Evolutionary conservation across 805 yeast genomes (phyloP).

Genomic region (Barnettozyma californica): DNA sequence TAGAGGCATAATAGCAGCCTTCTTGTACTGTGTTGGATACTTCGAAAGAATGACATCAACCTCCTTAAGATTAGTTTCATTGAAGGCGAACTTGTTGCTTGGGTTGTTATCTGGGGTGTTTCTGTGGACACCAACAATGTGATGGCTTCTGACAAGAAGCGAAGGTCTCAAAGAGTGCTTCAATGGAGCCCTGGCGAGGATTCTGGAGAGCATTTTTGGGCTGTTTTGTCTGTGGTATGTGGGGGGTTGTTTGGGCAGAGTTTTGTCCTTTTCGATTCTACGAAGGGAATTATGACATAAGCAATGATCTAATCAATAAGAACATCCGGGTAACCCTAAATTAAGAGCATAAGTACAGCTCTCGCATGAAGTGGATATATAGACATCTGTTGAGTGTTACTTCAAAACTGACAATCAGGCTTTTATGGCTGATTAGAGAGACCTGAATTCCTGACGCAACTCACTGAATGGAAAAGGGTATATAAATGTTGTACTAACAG

Average conservation of each 20-base stretch:
- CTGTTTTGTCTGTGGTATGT: not conserved
- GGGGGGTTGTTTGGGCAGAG: not conserved
- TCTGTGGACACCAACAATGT: conserved; percentile 52
- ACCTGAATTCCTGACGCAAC: too few species aligned
- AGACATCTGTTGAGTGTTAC: too few species aligned
- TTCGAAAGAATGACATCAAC: conserved; percentile 73
- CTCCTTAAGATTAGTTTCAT: conserved; percentile 53
- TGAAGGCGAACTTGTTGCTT: conserved; percentile 66
- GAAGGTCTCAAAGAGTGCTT: not conserved
- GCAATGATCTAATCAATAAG: not conserved
- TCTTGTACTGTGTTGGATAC: conserved; percentile 83
- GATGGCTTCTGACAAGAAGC: conserved; percentile 9
- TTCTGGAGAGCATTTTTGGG: conserved; percentile 2
- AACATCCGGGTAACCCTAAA: too few species aligned
- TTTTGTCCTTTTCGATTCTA: not conserved
- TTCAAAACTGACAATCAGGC: too few species aligned
- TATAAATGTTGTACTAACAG: too few species aligned
- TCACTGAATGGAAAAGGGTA: too few species aligned
- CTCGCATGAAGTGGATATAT: too few species aligned
- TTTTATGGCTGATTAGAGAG: too few species aligned
- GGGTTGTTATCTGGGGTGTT: conserved; percentile 65
- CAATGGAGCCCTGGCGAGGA: not conserved
- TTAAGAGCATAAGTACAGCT: too few species aligned
- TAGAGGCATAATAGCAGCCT: conserved; percentile 84
- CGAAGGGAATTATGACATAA: not conserved